Conservation (phyloP, 352 stramenopile genomes). For the Globisporangium alternatum region DNA sequence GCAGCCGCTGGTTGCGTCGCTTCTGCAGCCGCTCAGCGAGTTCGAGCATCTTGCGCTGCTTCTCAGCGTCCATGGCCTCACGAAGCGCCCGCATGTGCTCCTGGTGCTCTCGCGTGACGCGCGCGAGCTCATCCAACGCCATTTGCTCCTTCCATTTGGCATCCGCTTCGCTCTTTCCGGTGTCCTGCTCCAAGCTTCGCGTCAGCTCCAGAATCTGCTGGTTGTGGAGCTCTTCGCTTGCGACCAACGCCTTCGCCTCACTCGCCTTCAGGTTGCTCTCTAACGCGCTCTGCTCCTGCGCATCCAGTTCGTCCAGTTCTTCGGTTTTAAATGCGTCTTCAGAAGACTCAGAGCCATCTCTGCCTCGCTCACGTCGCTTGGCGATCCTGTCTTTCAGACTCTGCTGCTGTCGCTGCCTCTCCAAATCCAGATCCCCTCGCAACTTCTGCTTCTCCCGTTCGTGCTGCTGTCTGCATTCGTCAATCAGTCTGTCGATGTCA, state of each 20-base stretch:
- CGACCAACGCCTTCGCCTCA: conserved; percentile 2
- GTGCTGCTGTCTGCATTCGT: conserved; percentile 19
- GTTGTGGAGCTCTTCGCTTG: neutral
- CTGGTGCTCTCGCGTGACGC: conserved; percentile 26
- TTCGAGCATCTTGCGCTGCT: conserved; percentile 23
- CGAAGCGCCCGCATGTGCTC: conserved; percentile 22
- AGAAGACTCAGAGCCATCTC: neutral
- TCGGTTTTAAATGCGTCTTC: neutral
- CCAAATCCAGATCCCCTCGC: conserved; percentile 18
- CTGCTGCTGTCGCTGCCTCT: conserved; percentile 31
- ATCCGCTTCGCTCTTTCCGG: conserved; percentile 14
- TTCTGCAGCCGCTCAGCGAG: conserved; percentile 22
- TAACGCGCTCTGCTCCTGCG: neutral
- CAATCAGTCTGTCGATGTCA: conserved; percentile 23
- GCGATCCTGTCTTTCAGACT: conserved; percentile 26
- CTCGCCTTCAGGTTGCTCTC: conserved; percentile 8
- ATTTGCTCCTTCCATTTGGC: conserved; percentile 15
- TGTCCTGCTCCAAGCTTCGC: conserved; percentile 14
- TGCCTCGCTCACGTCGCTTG: conserved; percentile 19
- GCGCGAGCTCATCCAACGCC: conserved; percentile 27
- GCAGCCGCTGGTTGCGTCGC: conserved; percentile 1
- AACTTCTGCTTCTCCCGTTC: conserved; percentile 20
- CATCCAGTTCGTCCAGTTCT: conserved; percentile 1
- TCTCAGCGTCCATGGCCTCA: conserved; percentile 19
- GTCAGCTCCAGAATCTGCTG: neutral